Evolutionary conservation across 345 rosid species (phyloP).

Genomic region (Brassica nigra): DNA sequence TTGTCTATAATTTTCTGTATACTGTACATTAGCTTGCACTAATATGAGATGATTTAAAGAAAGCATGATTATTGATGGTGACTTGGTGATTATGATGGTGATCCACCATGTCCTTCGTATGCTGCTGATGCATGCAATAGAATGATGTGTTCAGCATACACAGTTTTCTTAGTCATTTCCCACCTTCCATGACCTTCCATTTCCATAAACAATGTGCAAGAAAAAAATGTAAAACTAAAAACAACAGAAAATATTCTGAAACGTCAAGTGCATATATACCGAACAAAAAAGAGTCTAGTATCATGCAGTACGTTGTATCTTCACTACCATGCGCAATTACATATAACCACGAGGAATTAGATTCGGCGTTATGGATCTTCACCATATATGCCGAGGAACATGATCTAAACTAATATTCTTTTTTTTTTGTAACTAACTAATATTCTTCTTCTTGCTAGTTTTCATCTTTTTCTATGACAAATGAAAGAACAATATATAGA

Average conservation of each 20-base stretch:
- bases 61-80: constrained; percentile 29
- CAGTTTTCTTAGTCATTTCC: constrained; percentile 12
- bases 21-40: constrained; percentile 17
- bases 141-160: constrained; percentile 52
- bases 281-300: constrained; percentile 1
- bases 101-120: constrained; percentile 16
- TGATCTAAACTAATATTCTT: background rate
- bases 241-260: background rate
- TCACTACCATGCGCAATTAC: background rate
- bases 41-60: constrained; percentile 25
- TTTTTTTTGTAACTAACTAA: background rate
- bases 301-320: constrained; percentile 2
- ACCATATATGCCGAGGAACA: background rate
- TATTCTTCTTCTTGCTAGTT: background rate
- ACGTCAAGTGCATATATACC: constrained; percentile 4
- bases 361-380: too few species aligned
- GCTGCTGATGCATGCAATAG: background rate
- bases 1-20: background rate
- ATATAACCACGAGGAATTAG: too few species aligned
- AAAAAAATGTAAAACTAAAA: background rate
- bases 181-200: constrained; percentile 43
- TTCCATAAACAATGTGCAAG: background rate
- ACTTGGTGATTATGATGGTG: constrained; percentile 21
- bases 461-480: background rate
- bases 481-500: background rate